Conservation (phyloP, 495 filamentous ascomycete genomes). For the Tuber borchii region DNA sequence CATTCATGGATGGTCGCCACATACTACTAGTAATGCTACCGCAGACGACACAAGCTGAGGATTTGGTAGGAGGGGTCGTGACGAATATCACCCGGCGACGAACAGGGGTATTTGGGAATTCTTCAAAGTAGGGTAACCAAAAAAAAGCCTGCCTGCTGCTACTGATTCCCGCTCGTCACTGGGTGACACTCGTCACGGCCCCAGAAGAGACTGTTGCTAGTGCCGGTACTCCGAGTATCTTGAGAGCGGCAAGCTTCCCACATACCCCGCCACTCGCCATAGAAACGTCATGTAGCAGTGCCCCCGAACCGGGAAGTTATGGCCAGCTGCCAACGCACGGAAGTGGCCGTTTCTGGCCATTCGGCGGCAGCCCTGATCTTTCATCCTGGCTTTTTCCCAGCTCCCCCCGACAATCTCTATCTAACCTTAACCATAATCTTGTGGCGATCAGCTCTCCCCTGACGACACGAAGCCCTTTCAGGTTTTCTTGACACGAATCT, state of each 20-base stretch:
- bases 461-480: neutral
- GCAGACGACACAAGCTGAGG: neutral
- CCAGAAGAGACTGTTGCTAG: too few relatives aligned
- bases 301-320: neutral
- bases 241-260: neutral
- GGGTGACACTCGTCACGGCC: too few relatives aligned
- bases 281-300: conserved; percentile 1
- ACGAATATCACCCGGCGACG: too few relatives aligned
- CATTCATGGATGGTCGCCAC: neutral
- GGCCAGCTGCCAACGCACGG: neutral
- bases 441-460: neutral
- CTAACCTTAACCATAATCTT: neutral
- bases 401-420: neutral
- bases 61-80: neutral
- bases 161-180: too few relatives aligned
- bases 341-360: neutral
- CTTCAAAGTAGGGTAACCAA: too few relatives aligned
- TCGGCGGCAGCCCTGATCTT: neutral
- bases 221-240: too few relatives aligned
- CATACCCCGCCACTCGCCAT: neutral
- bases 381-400: neutral
- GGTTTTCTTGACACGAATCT: neutral
- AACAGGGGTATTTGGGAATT: too few relatives aligned
- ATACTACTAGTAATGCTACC: neutral
- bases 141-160: too few relatives aligned